Evolutionary conservation across 345 rosid genomes (phyloP).

Genomic region (Carallia brachiata): DNA sequence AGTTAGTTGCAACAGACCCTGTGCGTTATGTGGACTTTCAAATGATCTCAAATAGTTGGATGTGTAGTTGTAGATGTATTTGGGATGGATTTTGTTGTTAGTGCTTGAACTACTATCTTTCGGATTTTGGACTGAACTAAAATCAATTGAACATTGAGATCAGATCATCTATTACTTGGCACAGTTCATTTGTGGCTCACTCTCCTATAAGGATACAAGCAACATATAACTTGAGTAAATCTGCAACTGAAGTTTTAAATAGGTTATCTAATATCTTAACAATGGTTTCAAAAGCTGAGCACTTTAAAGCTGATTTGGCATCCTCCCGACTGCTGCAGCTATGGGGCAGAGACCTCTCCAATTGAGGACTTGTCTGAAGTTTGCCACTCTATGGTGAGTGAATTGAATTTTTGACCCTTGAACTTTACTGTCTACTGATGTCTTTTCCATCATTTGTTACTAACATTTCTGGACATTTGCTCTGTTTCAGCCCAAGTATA

Average conservation of each 20-base stretch:
- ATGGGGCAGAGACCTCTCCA: slow-evolving; percentile 74
- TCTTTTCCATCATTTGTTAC: neutral
- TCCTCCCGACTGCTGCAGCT: slow-evolving; percentile 45
- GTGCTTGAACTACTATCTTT: too few species aligned
- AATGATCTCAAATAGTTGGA: too few species aligned
- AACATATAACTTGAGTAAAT: too few species aligned
- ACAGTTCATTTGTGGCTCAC: too few species aligned
- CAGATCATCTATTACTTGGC: too few species aligned
- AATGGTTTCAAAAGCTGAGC: neutral
- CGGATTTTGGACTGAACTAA: too few species aligned
- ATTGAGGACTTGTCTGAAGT: slow-evolving; percentile 72
- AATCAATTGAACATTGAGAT: too few species aligned
- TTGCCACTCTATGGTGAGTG: slow-evolving; percentile 71
- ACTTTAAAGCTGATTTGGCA: slow-evolving; percentile 6
- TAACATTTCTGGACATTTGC: neutral
- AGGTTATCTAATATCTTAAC: neutral
- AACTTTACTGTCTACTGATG: neutral
- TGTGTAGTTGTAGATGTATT: too few species aligned
- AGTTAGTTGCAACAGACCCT: neutral
- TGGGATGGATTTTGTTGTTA: too few species aligned
- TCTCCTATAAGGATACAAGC: too few species aligned
- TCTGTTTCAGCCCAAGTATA: slow-evolving; percentile 62
- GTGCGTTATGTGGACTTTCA: too few species aligned
- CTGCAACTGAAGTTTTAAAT: too few species aligned
- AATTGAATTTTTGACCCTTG: slow-evolving; percentile 8